Evolutionary conservation across 2,329 filamentous ascomycete species (phyloP).

Genomic region (Spiromastix sp.): DNA sequence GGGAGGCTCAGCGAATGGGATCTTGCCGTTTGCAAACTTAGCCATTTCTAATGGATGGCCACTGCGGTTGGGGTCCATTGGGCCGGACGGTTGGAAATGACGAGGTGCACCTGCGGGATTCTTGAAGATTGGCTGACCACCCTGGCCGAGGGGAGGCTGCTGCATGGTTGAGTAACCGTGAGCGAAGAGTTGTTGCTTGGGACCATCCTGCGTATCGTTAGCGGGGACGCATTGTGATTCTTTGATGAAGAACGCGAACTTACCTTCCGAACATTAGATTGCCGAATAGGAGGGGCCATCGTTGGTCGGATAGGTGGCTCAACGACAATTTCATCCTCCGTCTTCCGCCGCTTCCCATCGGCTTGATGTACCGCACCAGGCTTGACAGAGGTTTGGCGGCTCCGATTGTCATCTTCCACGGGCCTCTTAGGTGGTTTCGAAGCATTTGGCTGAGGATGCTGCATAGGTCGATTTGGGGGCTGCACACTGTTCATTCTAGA

Average conservation of each 20-base stretch:
- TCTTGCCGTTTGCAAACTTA: constrained; percentile 79
- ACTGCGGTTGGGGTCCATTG: constrained; percentile 39
- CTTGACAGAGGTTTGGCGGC: constrained; percentile 30
- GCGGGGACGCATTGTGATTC: constrained; percentile 1
- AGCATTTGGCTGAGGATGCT: constrained; percentile 52
- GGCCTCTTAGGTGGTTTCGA: constrained; percentile 68
- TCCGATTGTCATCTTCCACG: constrained; percentile 50
- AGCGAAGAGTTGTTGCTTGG: constrained; percentile 32
- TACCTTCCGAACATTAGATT: constrained; percentile 66
- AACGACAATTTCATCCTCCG: constrained; percentile 58
- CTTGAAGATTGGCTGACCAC: constrained; percentile 26
- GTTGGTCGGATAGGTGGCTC: constrained; percentile 53
- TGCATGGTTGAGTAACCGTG: constrained; percentile 24
- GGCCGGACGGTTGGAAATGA: constrained; percentile 42
- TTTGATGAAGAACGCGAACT: constrained; percentile 13
- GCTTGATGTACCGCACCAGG: constrained; percentile 48
- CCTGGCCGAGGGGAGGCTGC: constrained; percentile 15
- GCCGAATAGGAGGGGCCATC: constrained; percentile 76
- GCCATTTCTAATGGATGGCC: constrained; percentile 70
- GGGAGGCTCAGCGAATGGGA: constrained; percentile 70
- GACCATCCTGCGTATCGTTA: constrained; percentile 16
- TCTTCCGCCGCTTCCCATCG: constrained; percentile 72
- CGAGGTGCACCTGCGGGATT: constrained; percentile 15
- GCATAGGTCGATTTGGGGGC: constrained; percentile 51
- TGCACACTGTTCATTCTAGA: constrained; percentile 38